A percentile compares a stretch with the other conserved stretches of the same genome.
phyloP scores from a whole-genome alignment of 371 early-diverging fungal genomes.

The Homolaphlyctis polyrhiza region DNA sequence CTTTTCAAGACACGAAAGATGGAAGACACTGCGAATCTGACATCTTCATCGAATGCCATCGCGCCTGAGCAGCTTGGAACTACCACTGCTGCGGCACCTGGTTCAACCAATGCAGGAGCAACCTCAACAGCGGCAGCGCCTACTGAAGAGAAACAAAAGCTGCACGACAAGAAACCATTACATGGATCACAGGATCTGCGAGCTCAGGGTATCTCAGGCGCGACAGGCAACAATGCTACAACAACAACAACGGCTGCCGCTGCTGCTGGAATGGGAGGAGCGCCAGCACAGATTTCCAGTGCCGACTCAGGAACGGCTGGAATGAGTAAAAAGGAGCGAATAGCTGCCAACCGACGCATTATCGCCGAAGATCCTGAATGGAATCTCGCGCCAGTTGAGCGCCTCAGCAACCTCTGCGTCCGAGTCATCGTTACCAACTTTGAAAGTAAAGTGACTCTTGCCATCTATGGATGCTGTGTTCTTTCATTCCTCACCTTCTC shows the following conservation, averaged over 20 bases:
- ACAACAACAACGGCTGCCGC: background rate
- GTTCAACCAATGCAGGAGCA: background rate
- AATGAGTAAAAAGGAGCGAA: constrained; percentile 11
- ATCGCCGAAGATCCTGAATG: constrained; percentile 44
- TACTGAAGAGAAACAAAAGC: background rate
- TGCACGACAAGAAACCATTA: background rate
- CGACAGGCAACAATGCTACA: background rate
- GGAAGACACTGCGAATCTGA: no score
- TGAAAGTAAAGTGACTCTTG: no score
- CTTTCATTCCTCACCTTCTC: no score
- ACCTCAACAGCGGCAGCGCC: background rate
- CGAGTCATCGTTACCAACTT: constrained; percentile 35
- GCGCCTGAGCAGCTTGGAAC: background rate
- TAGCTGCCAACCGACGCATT: constrained; percentile 30
- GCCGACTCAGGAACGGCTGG: background rate
- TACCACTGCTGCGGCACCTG: background rate
- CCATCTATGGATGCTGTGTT: no score
- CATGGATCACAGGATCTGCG: background rate
- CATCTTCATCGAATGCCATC: no score
- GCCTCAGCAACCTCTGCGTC: constrained; percentile 35
- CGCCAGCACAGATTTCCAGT: no score
- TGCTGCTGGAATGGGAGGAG: no score
- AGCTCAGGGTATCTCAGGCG: background rate
- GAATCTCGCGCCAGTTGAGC: constrained; percentile 41
- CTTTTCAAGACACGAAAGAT: no score